These are phyloP conservation scores for Knoxia roxburghii DNA, from an alignment of 257 asterid genomes.

Conservation along the genomic window DNA sequence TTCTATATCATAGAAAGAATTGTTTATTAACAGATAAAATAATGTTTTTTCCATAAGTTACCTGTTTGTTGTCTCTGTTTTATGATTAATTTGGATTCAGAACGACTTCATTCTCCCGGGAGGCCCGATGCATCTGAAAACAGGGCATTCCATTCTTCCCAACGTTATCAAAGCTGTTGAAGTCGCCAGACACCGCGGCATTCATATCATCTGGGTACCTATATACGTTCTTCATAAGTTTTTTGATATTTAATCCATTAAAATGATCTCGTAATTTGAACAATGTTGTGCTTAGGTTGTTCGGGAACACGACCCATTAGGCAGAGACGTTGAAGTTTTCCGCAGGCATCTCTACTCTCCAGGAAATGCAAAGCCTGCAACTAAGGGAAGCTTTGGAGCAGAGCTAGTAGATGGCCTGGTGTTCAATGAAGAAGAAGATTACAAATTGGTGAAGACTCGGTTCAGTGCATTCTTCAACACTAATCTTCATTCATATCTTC, in stretches of 20 bases:
- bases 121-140: slow-evolving; percentile 50
- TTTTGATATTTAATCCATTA: no score
- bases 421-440: slow-evolving; percentile 59
- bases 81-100: slow-evolving; percentile 38
- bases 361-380: slow-evolving; percentile 58
- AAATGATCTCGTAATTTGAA: no score
- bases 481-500: slow-evolving; percentile 70
- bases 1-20: no score
- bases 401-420: slow-evolving; percentile 71
- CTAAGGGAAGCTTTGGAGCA: slow-evolving; percentile 70
- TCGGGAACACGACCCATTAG: slow-evolving; percentile 78
- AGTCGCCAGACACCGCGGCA: slow-evolving; percentile 55
- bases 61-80: neutral
- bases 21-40: no score
- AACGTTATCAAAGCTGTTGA: slow-evolving; percentile 58
- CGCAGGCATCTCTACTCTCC: slow-evolving; percentile 50
- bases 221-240: no score
- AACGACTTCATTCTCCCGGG: slow-evolving; percentile 58
- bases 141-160: slow-evolving; percentile 59
- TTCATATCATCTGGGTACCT: slow-evolving; percentile 70
- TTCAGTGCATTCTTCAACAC: slow-evolving; percentile 86
- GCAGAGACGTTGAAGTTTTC: slow-evolving; percentile 73
- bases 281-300: slow-evolving; percentile 44
- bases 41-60: no score
- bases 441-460: slow-evolving; percentile 79